phyloP scores from a whole-genome alignment of 2,329 filamentous ascomycete genomes.

The Xylaria multiplex region DNA sequence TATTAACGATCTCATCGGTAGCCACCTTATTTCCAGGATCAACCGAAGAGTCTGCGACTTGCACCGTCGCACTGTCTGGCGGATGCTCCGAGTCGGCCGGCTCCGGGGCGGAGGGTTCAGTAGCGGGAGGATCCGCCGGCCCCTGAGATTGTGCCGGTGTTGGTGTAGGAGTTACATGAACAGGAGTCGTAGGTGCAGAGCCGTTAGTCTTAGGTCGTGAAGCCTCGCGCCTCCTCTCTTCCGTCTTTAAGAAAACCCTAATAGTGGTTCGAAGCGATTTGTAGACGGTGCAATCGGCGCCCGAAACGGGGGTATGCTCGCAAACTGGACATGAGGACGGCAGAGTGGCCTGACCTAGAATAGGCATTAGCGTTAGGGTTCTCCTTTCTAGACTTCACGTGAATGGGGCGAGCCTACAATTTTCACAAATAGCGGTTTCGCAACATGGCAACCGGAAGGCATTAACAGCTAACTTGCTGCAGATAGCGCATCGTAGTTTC shows the following conservation, averaged over 20 bases:
- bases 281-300: constrained; percentile 86
- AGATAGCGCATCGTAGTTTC: constrained; percentile 93
- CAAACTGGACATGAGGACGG: constrained; percentile 89
- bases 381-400: constrained; percentile 20
- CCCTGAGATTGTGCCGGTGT: constrained; percentile 48
- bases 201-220: constrained; percentile 61
- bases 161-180: constrained; percentile 54
- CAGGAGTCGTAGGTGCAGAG: constrained; percentile 54
- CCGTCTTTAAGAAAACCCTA: constrained; percentile 87
- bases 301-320: constrained; percentile 87
- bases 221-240: constrained; percentile 87
- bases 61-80: constrained; percentile 17
- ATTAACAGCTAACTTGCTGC: constrained; percentile 89
- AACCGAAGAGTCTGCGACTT: constrained; percentile 21
- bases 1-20: constrained; percentile 10
- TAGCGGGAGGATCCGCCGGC: constrained; percentile 39
- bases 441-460: constrained; percentile 93
- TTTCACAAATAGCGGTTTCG: constrained; percentile 92
- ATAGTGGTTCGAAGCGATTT: constrained; percentile 93
- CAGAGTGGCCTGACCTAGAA: constrained; percentile 76
- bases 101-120: constrained; percentile 31
- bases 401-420: constrained; percentile 68
- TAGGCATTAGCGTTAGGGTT: constrained; percentile 14
- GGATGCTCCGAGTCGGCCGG: constrained; percentile 32
- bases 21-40: constrained; percentile 14